Conservation (phyloP, 768 basidiomycete genomes). For the Suillus weaverae region DNA sequence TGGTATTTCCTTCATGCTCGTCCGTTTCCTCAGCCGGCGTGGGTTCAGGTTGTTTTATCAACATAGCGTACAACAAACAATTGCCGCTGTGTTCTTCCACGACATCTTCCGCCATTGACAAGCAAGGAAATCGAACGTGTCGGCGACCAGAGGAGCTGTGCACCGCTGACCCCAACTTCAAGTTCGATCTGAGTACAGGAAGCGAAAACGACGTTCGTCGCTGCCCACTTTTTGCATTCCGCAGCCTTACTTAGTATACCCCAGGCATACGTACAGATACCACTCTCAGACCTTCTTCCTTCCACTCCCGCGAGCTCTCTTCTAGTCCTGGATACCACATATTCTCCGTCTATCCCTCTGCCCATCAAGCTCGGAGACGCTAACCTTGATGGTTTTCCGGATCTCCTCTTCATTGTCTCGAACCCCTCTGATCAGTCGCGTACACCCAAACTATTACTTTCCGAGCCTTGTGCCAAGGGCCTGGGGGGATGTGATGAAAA, state of each 20-base stretch:
- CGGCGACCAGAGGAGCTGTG: conserved; percentile 82
- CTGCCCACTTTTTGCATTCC: background rate
- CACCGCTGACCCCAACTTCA: conserved; percentile 74
- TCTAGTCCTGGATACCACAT: conserved; percentile 68
- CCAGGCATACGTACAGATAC: conserved; percentile 68
- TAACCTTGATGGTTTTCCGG: conserved; percentile 94
- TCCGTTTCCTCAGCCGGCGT: conserved; percentile 71
- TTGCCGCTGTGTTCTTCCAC: conserved; percentile 72
- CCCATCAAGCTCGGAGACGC: conserved; percentile 84
- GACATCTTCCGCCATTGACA: conserved; percentile 45
- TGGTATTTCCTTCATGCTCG: conserved; percentile 86
- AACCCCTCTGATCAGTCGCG: conserved; percentile 39
- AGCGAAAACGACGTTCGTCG: conserved; percentile 50
- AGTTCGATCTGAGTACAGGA: conserved; percentile 62
- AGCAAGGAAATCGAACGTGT: conserved; percentile 58
- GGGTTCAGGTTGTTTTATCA: conserved; percentile 77
- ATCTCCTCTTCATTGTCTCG: conserved; percentile 64
- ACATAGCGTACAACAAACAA: conserved; percentile 93
- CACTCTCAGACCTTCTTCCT: conserved; percentile 60
- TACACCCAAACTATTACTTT: conserved; percentile 63
- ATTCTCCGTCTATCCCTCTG: conserved; percentile 67
- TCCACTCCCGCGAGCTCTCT: conserved; percentile 47
- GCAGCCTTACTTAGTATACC: conserved; percentile 2
- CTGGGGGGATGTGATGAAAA: conserved; percentile 56
- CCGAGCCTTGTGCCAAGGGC: conserved; percentile 57